Evolutionary conservation across 257 asterid genomes (phyloP), one percentile per base, ranked within the genome.

Genomic region (Verbascum thapsus): DNA sequence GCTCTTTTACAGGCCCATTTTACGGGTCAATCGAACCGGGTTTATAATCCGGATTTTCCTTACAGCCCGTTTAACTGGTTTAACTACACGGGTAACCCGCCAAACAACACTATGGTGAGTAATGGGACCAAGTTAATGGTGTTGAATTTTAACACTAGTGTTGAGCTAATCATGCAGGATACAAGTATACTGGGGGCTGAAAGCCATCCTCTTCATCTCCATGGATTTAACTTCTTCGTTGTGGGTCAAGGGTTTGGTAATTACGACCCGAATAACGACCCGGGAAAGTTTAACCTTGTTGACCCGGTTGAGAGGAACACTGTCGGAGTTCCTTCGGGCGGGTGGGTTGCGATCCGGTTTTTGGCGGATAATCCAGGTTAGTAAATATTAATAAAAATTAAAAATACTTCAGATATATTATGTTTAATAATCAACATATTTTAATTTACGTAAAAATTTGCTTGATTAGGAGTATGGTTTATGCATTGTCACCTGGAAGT

Each of bases 341-440:
- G 88, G 6, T 79, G 88, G 88, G 71, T 75, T 7, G 76, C 85
- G n/a, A 69, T 82, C 7, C 75, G 85, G 22, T 82, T 82, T 41
- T 53, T 67, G 63, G 85, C 85, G 0, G 70, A 72, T 37, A 79
- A 82, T 61, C 85, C 88, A 32, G 85, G 84, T 81, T 15, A 2
- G 68, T 53, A 34, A 45, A 75, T 77, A n/a, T n/a, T n/a, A n/a
- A n/a, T n/a, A n/a, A n/a, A n/a, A n/a, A n/a, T n/a, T n/a, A n/a
- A n/a, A n/a, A n/a, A n/a, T n/a, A n/a, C n/a, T n/a, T n/a, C n/a
- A n/a, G n/a, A n/a, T n/a, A n/a, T n/a, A n/a, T n/a, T n/a, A n/a
- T n/a, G n/a, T n/a, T n/a, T n/a, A n/a, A n/a, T n/a, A n/a, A n/a
- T n/a, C n/a, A n/a, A n/a, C n/a, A n/a, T n/a, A n/a, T n/a, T n/a